Conservation (phyloP, 768 basidiomycete species). For the Rubroboletus pulcherrimus region DNA sequence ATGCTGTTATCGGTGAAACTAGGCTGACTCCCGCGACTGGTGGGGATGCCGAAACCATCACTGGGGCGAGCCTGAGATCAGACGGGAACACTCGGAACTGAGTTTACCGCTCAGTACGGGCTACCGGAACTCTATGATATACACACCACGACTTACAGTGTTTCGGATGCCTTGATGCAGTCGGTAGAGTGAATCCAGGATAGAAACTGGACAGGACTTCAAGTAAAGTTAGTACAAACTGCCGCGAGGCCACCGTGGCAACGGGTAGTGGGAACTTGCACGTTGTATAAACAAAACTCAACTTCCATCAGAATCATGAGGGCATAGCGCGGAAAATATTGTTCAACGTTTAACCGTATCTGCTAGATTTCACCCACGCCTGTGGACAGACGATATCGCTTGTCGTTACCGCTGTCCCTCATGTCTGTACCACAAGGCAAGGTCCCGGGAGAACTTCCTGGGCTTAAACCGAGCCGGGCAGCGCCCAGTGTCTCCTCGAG, state of each 20-base stretch:
- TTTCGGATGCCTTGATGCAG: background rate
- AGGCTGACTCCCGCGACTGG: background rate
- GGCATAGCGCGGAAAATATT: background rate
- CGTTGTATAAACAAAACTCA: background rate
- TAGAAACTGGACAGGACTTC: background rate
- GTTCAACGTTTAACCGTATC: background rate
- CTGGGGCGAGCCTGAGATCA: background rate
- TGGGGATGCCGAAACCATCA: background rate
- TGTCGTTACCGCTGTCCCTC: background rate
- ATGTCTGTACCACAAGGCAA: constrained; percentile 18
- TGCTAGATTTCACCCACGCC: background rate
- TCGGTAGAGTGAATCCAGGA: background rate
- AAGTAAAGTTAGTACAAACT: no score
- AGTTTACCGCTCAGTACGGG: background rate
- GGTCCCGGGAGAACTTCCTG: constrained; percentile 10
- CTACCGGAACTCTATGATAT: background rate
- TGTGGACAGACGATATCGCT: background rate
- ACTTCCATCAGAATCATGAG: background rate
- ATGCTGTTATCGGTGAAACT: background rate
- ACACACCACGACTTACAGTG: background rate
- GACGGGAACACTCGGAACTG: background rate
- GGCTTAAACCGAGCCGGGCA: constrained; percentile 1
- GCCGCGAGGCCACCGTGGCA: no score
- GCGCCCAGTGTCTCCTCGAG: constrained; percentile 5
- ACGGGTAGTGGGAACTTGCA: no score